phyloP scores from a whole-genome alignment of 2,329 filamentous ascomycete species.

The Albophoma yamanashiensis region DNA sequence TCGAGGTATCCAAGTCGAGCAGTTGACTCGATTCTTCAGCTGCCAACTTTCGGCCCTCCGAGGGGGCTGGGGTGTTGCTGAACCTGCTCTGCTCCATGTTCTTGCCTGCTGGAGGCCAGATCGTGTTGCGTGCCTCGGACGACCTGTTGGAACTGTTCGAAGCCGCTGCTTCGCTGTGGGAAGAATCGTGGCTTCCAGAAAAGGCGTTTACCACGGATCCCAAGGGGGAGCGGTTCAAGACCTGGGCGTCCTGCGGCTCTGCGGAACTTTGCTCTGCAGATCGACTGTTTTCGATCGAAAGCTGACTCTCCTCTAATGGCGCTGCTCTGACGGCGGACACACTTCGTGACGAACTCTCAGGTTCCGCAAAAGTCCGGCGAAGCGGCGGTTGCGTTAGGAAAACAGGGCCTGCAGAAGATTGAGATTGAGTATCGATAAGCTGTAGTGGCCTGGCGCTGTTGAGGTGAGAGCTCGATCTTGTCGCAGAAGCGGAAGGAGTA shows the following conservation, averaged over 20 bases:
- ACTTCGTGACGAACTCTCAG: conserved; percentile 2
- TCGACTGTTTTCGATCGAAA: neutral
- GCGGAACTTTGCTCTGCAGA: neutral
- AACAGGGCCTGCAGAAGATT: conserved; percentile 1
- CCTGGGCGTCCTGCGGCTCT: conserved; percentile 18
- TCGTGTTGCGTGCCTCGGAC: neutral
- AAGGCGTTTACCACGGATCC: conserved; percentile 6
- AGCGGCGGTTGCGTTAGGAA: conserved; percentile 7
- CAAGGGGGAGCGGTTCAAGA: conserved; percentile 7
- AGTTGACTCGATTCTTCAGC: conserved; percentile 8
- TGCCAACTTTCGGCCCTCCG: conserved; percentile 1
- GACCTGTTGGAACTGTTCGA: neutral
- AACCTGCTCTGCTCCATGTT: neutral
- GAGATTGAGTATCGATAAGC: neutral
- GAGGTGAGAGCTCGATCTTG: neutral
- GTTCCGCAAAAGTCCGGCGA: neutral
- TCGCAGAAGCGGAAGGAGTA: neutral
- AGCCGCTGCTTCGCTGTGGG: neutral
- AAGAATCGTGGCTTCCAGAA: conserved; percentile 6
- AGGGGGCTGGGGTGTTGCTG: neutral
- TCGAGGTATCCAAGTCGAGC: conserved; percentile 6
- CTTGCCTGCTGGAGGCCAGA: neutral
- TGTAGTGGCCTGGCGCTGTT: neutral
- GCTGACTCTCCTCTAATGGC: neutral
- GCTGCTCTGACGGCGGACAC: conserved; percentile 3